Percentiles rank a stretch among this genome's conserved stretches.
Conservation (phyloP, 495 filamentous ascomycete genomes). For the Darksidea phi region DNA sequence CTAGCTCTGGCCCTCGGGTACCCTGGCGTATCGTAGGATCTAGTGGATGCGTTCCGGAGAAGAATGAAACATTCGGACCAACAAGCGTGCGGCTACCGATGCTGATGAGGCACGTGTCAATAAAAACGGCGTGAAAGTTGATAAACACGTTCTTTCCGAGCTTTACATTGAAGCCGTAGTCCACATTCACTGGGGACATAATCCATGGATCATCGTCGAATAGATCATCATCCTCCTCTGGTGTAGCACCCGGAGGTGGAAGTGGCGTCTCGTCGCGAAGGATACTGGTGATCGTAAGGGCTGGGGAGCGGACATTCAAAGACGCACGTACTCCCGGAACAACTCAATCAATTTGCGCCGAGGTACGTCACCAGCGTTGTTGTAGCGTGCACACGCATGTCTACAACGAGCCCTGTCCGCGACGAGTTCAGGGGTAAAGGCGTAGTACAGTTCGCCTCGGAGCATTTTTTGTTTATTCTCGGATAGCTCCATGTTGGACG, state of each 20-base stretch:
- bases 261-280: conserved; percentile 60
- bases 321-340: conserved; percentile 66
- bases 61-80: conserved; percentile 76
- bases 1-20: conserved; percentile 69
- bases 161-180: conserved; percentile 74
- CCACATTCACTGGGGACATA: conserved; percentile 67
- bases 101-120: conserved; percentile 75
- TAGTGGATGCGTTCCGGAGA: conserved; percentile 70
- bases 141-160: conserved; percentile 69
- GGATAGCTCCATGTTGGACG: conserved; percentile 34
- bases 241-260: conserved; percentile 53
- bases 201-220: conserved; percentile 65
- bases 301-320: conserved; percentile 17
- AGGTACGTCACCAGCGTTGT: conserved; percentile 56
- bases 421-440: conserved; percentile 56
- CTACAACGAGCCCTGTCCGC: conserved; percentile 60
- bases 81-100: conserved; percentile 78
- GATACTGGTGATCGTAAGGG: conserved; percentile 48
- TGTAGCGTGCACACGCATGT: conserved; percentile 61
- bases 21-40: conserved; percentile 74
- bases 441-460: conserved; percentile 48
- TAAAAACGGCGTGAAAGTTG: conserved; percentile 71
- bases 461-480: conserved; percentile 44
- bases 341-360: conserved; percentile 61
- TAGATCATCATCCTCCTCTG: conserved; percentile 59